Conservation (phyloP, 2,329 filamentous ascomycete genomes). For the Biscogniauxia sp. region DNA sequence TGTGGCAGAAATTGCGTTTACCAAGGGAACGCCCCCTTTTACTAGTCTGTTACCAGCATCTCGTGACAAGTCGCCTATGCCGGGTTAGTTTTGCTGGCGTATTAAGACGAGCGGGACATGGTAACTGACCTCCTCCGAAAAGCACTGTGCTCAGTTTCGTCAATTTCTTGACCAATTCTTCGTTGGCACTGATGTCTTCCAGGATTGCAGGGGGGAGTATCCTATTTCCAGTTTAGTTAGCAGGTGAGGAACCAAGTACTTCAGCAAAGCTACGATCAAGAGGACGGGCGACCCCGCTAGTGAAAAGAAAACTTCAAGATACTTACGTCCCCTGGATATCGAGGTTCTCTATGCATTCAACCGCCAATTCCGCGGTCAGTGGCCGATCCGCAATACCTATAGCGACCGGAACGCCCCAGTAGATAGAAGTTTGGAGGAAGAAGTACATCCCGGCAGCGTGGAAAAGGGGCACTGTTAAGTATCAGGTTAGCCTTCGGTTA, state of each 20-base stretch:
- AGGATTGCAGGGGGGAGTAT: conserved; percentile 35
- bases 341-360: conserved; percentile 19
- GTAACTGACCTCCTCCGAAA: conserved; percentile 38
- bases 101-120: not conserved
- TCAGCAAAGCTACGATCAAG: not conserved
- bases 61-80: conserved; percentile 35
- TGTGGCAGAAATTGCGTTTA: conserved; percentile 41
- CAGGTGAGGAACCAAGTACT: not conserved
- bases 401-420: conserved; percentile 18
- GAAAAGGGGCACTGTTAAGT: conserved; percentile 29
- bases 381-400: conserved; percentile 23
- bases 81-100: conserved; percentile 3
- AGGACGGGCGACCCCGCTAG: not conserved
- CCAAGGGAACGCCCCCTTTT: conserved; percentile 33
- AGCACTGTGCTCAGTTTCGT: conserved; percentile 33
- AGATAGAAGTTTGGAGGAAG: conserved; percentile 17
- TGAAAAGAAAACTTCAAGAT: not conserved
- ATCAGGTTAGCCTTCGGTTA: conserved; percentile 7
- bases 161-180: conserved; percentile 31
- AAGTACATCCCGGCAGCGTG: conserved; percentile 28
- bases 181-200: conserved; percentile 40
- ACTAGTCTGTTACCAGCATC: conserved; percentile 39
- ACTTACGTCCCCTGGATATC: conserved; percentile 14
- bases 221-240: conserved; percentile 22
- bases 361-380: conserved; percentile 19